Conservation (phyloP, 1,284 basidiomycete genomes). For the Mycosarcoma maydis region DNA sequence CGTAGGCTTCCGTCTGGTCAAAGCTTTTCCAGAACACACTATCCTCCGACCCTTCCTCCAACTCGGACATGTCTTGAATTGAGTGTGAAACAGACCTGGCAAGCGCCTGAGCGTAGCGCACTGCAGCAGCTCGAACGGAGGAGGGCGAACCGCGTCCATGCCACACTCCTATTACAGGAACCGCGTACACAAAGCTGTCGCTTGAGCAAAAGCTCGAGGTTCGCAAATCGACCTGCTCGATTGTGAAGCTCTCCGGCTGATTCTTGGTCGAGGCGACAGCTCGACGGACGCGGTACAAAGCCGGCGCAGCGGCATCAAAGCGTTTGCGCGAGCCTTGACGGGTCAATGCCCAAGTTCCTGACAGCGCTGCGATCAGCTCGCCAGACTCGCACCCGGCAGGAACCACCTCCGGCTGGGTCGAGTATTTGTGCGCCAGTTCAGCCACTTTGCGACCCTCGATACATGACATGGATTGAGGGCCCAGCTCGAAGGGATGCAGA, state of each 20-base stretch:
- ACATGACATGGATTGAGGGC: constrained; percentile 33
- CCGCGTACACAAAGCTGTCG: constrained; percentile 47
- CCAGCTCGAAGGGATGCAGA: constrained; percentile 38
- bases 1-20: constrained; percentile 43
- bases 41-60: constrained; percentile 57
- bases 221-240: constrained; percentile 55
- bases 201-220: constrained; percentile 57
- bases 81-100: constrained; percentile 25
- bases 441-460: constrained; percentile 46
- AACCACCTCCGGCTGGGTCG: constrained; percentile 28
- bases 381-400: constrained; percentile 45
- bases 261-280: constrained; percentile 10
- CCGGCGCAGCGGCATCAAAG: constrained; percentile 42
- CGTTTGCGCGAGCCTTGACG: constrained; percentile 46
- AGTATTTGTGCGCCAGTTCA: constrained; percentile 52
- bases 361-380: constrained; percentile 39
- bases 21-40: constrained; percentile 55
- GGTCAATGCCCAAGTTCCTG: constrained; percentile 30
- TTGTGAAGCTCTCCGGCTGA: constrained; percentile 21
- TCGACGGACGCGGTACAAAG: constrained; percentile 49
- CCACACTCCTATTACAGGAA: constrained; percentile 55
- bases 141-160: constrained; percentile 50
- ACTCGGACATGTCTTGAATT: constrained; percentile 31
- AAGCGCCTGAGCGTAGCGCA: constrained; percentile 46
- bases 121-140: constrained; percentile 41